Evolutionary conservation across 202 grass and related monocot species (phyloP), one percentile per base, ranked within the genome.

Genomic region (Panicum hallii): DNA sequence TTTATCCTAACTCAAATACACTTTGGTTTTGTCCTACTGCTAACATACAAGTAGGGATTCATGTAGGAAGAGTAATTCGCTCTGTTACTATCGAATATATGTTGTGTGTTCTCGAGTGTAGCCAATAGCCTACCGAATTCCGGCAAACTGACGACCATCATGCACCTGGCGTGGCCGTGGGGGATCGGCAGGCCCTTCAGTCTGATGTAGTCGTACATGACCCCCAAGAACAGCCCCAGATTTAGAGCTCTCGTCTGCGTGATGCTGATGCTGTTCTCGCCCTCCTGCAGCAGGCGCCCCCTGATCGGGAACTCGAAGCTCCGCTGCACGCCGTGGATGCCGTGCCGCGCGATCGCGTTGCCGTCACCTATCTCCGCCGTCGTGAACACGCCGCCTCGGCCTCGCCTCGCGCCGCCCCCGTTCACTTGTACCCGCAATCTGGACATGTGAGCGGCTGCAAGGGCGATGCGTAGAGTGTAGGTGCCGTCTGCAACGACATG

Each of bases 341-440:
- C 87, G 9, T 97, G 94, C 60, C 94, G 73, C 3, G 91, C 94
- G 77, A 97, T 93, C 6, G 66, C 74, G 48, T 97, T 97, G 30
- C 76, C 71, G 1, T 85, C 87, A 0, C 91, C 91, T 2, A 91
- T 82, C 32, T 45, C 26, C 5, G 3, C 13, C 23, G 94, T 88
- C 5, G 47, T 86, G 9, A 97, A 84, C 12, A 78, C 28, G 0
- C 46, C 52, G 13, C 30, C 64, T 38, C 36, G 2, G 36, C 3
- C 3, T 15, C 64, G 65, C 16, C 48, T 52, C 7, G 41, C 4
- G 2, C 9, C 22, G 93, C 62, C 86, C 3, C 81, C 40, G 50
- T 92, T 95, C 79, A 95, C 86, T 22, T 9, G 20, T 16, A 93
- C 91, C 82, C 88, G 75, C 11, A 93, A n/a, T 14, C 79, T 69